Evolutionary conservation across 2,329 filamentous ascomycete species (phyloP), one percentile per base, ranked within the genome.

Genomic region (Penicillium corylophilum): DNA sequence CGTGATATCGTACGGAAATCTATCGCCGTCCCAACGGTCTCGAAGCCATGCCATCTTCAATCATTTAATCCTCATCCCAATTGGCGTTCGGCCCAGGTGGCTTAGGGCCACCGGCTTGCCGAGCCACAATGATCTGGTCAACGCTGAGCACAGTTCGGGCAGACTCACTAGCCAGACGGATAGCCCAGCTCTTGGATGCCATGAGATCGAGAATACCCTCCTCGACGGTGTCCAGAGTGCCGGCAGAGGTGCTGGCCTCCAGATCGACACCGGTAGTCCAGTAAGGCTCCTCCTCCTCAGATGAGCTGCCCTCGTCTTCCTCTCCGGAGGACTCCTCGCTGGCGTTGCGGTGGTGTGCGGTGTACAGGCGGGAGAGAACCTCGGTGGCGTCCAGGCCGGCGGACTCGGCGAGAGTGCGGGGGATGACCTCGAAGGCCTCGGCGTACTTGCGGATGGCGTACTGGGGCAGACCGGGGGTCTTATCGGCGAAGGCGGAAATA

Each of bases 361-460:
- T 91, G 74, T 97, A 99, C 54, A 99, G 79, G 67, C 87, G 86
- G 66, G 91, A 94, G 53, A 99, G 80, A 46, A 96, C 88, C 74
- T 97, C 94, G n/a, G 94, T 99, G 51, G 94, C 94, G 70, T 99
- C 94, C 20, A 99, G 82, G 60, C 94, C 94, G 40, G 92, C 93
- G 63, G 90, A 95, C 77, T 99, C 94, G 45, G 95, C 94, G 50
- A 99, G 80, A 15, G 90, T 95, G 61, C 94, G 87, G 18, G 94
- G 93, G 47, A 99, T 87, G 44, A 99, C 93, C 78, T 99, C 94
- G 65, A 99, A 99, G 8, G 94, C 93, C 77, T 99, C 93, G 47
- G 89, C 94, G 71, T 87, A 99, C 78, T 97, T 97, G 75, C 92
- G 89, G 77, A 99, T 99, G 24, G 93, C 91, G 73, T 99, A 95